Evolutionary conservation across 2,329 filamentous ascomycete genomes (phyloP).

Genomic region (Colletotrichum sojae): DNA sequence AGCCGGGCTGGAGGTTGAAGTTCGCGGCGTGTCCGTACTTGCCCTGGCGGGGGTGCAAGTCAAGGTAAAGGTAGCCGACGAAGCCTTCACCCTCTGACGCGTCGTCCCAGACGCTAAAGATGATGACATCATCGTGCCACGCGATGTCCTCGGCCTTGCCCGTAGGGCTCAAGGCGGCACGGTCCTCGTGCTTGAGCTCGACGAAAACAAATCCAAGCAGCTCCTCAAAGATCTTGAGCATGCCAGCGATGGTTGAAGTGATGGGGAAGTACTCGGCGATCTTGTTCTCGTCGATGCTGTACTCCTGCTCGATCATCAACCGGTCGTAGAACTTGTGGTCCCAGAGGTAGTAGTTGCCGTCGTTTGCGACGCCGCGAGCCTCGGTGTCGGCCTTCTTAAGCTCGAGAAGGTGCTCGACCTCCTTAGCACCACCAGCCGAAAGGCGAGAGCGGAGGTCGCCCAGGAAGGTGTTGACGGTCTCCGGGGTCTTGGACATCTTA

Average conservation of each 20-base stretch:
- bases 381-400: constrained; percentile 81
- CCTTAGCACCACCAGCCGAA: constrained; percentile 77
- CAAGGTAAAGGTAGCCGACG: constrained; percentile 86
- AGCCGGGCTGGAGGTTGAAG: constrained; percentile 85
- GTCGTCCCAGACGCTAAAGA: constrained; percentile 89
- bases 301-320: constrained; percentile 85
- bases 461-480: constrained; percentile 71
- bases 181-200: constrained; percentile 77
- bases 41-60: constrained; percentile 83
- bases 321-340: constrained; percentile 86
- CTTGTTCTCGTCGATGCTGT: constrained; percentile 82
- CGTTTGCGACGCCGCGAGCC: constrained; percentile 69
- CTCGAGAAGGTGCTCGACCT: constrained; percentile 78
- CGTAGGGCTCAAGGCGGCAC: constrained; percentile 74
- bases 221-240: constrained; percentile 88
- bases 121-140: constrained; percentile 87
- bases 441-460: constrained; percentile 78
- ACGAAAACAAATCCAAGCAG: constrained; percentile 86
- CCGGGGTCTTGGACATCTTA: constrained; percentile 72
- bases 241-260: constrained; percentile 78
- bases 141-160: constrained; percentile 79
- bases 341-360: constrained; percentile 86
- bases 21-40: constrained; percentile 91
- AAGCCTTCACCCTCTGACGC: constrained; percentile 78
- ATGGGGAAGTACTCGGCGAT: constrained; percentile 90